These are phyloP conservation scores for Diplosphaera chodatii DNA, from an alignment of 139 green algal species.

Conservation along the genomic window DNA sequence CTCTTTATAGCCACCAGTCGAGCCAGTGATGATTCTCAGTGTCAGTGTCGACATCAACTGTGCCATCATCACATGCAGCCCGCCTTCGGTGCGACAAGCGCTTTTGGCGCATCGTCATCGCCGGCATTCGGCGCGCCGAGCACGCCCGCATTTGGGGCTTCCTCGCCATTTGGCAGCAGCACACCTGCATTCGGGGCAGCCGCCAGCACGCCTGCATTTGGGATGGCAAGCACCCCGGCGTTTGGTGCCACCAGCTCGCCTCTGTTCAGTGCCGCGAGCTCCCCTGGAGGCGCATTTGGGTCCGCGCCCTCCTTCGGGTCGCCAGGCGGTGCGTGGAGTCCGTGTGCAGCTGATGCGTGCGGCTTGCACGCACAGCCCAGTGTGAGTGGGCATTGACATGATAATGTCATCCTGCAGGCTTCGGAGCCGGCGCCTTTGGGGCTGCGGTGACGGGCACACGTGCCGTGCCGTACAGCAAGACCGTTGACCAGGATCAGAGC, in stretches of 20 bases:
- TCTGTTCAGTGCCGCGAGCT: not conserved
- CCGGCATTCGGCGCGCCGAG: slow-evolving; percentile 34
- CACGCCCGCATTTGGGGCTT: slow-evolving; percentile 33
- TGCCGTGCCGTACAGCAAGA: slow-evolving; percentile 47
- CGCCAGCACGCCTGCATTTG: slow-evolving; percentile 3
- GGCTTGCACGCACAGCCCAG: no score
- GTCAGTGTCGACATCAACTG: not conserved
- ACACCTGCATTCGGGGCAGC: slow-evolving; percentile 1
- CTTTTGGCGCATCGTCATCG: not conserved
- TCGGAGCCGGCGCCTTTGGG: slow-evolving; percentile 21
- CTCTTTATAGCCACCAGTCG: no score
- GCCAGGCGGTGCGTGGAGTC: slow-evolving; percentile 10
- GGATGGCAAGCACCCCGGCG: not conserved
- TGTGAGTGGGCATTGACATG: no score
- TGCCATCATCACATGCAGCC: not conserved
- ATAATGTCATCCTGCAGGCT: slow-evolving; percentile 11
- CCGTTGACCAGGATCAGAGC: slow-evolving; percentile 44
- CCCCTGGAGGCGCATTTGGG: slow-evolving; percentile 16
- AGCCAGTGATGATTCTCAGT: no score
- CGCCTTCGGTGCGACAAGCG: slow-evolving; percentile 12
- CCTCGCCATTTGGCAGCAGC: slow-evolving; percentile 15
- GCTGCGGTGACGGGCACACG: slow-evolving; percentile 35
- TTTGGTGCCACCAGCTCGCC: slow-evolving; percentile 1
- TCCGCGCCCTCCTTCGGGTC: not conserved
- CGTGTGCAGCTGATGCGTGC: no score